Conservation (phyloP, 2,329 filamentous ascomycete species). For the Fusarium hostae region DNA sequence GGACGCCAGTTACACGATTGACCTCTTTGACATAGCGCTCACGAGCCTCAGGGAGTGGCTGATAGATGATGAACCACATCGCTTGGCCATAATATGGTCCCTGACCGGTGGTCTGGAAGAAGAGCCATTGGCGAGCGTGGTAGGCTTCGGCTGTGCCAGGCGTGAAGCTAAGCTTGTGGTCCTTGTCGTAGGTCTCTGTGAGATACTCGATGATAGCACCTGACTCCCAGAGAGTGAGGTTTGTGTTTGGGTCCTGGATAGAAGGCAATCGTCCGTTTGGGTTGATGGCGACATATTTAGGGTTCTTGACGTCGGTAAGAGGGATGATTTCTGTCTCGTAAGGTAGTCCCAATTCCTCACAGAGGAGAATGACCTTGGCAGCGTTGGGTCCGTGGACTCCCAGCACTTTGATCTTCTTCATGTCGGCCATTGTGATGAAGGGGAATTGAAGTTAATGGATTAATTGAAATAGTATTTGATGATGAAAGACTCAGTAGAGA, state of each 20-base stretch:
- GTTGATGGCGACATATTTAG: not conserved
- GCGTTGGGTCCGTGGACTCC: not conserved
- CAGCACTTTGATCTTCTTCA: not conserved
- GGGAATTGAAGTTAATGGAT: too few relatives aligned
- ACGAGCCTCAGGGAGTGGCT: not conserved
- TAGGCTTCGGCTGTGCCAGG: not conserved
- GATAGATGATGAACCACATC: not conserved
- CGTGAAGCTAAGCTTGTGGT: not conserved
- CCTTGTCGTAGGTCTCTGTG: not conserved
- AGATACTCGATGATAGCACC: slow-evolving; percentile 4
- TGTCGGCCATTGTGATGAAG: not conserved
- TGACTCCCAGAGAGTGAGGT: not conserved
- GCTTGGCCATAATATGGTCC: not conserved
- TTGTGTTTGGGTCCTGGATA: not conserved
- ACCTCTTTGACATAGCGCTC: not conserved
- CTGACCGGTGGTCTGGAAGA: not conserved
- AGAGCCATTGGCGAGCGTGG: not conserved
- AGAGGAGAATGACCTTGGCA: not conserved
- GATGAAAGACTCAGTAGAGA: rapidly evolving
- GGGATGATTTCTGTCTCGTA: not conserved
- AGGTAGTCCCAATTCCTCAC: not conserved
- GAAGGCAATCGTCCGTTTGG: not conserved
- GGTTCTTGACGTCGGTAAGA: not conserved
- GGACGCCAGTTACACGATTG: rapidly evolving
- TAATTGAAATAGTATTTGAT: too few relatives aligned